A percentile compares a stretch with the other conserved stretches of the same genome.
These are phyloP conservation scores for Zygotorulaspora florentina DNA, from an alignment of 805 yeast species.

Conservation along the genomic window DNA sequence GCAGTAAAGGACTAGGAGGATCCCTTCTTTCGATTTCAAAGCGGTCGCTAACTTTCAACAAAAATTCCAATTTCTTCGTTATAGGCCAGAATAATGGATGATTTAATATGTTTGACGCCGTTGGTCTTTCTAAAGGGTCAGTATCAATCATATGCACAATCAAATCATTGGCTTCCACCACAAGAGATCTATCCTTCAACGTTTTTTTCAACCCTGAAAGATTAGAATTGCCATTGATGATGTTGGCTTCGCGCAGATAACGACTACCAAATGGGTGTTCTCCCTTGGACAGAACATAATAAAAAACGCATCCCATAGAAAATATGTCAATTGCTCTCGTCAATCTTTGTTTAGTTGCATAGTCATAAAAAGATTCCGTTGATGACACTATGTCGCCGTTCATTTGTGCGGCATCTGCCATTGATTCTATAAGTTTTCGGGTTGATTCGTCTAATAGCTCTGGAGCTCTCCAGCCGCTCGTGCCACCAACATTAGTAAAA, in stretches of 20 bases:
- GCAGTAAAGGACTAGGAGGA: conserved; percentile 62
- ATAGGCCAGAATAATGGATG: conserved; percentile 89
- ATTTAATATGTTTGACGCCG: conserved; percentile 57
- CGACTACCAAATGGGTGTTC: conserved; percentile 94
- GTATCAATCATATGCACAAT: conserved; percentile 65
- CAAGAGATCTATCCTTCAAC: conserved; percentile 24
- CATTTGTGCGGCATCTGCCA: conserved; percentile 34
- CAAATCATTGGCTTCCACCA: conserved; percentile 66
- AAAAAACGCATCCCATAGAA: conserved; percentile 91
- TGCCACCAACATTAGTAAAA: conserved; percentile 83
- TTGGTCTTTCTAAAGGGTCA: conserved; percentile 69
- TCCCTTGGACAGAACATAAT: conserved; percentile 77
- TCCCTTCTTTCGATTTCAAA: conserved; percentile 81
- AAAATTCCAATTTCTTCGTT: conserved; percentile 72
- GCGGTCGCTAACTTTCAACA: conserved; percentile 84
- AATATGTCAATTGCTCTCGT: conserved; percentile 92
- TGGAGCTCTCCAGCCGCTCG: conserved; percentile 98
- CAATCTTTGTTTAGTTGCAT: conserved; percentile 51
- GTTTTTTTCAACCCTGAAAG: conserved; percentile 40
- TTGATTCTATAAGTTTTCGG: conserved; percentile 11
- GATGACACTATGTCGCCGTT: conserved; percentile 14
- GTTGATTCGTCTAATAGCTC: conserved; percentile 50
- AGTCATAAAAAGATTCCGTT: conserved; percentile 34
- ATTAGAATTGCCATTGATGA: conserved; percentile 60
- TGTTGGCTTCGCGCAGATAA: conserved; percentile 83